A percentile compares a stretch with the other conserved stretches of the same genome.
phyloP scores from a whole-genome alignment of 495 filamentous ascomycete species.

The Umbilicaria muhlenbergii region DNA sequence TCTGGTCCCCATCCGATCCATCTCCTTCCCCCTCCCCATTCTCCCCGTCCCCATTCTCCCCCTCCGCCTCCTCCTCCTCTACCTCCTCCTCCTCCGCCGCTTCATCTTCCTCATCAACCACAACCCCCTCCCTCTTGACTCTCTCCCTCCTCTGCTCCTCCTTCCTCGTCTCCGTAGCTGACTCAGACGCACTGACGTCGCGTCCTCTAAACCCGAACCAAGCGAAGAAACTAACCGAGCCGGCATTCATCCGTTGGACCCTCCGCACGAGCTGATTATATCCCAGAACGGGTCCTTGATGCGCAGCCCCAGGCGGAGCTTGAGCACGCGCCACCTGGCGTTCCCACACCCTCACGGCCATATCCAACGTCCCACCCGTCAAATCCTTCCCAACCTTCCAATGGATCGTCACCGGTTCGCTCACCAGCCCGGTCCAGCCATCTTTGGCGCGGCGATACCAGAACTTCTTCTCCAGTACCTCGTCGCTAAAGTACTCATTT shows the following conservation, averaged over 20 bases:
- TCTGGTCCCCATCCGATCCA: too few species aligned
- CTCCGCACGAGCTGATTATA: constrained; percentile 34
- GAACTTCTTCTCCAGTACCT: constrained; percentile 74
- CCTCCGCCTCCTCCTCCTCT: constrained; percentile 36
- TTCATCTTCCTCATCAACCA: constrained; percentile 26
- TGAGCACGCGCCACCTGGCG: constrained; percentile 37
- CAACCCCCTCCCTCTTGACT: constrained; percentile 34
- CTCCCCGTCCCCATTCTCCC: constrained; percentile 21
- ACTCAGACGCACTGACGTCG: constrained; percentile 54
- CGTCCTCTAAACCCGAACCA: constrained; percentile 67
- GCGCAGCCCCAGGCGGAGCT: neutral
- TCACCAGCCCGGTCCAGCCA: constrained; percentile 58
- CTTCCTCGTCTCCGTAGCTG: constrained; percentile 35
- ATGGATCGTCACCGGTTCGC: constrained; percentile 68
- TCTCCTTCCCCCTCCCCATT: too few species aligned
- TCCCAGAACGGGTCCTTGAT: constrained; percentile 22
- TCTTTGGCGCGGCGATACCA: constrained; percentile 55
- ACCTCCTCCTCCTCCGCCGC: constrained; percentile 37
- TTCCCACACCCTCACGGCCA: constrained; percentile 50
- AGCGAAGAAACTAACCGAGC: constrained; percentile 63
- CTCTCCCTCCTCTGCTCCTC: constrained; percentile 41
- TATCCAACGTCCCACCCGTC: constrained; percentile 61
- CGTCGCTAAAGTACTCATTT: constrained; percentile 64
- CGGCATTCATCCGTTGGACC: constrained; percentile 39
- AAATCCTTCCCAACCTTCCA: constrained; percentile 81